A percentile compares a stretch with the other conserved stretches of the same genome.
phyloP scores from a whole-genome alignment of 2,329 filamentous ascomycete genomes.

The Colletotrichum sublineola region DNA sequence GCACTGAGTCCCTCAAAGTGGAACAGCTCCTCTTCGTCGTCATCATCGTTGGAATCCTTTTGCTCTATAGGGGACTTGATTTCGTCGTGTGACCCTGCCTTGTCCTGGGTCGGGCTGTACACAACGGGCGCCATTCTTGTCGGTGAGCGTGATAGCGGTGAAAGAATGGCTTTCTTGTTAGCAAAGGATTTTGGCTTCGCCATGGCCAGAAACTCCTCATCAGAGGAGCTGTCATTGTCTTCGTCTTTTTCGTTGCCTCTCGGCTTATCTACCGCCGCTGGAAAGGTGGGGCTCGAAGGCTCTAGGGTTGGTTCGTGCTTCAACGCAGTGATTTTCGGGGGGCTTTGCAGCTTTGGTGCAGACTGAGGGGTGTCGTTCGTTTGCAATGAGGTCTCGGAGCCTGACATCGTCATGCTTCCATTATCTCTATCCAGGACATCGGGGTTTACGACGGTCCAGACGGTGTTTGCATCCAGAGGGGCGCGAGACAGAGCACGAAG shows the following conservation, averaged over 20 bases:
- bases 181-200: conserved; percentile 51
- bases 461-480: conserved; percentile 64
- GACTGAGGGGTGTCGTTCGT: conserved; percentile 8
- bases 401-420: conserved; percentile 33
- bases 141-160: conserved; percentile 36
- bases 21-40: conserved; percentile 58
- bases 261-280: background rate
- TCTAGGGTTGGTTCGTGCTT: conserved; percentile 5
- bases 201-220: conserved; percentile 58
- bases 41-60: conserved; percentile 33
- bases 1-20: conserved; percentile 58
- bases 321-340: background rate
- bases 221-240: conserved; percentile 53
- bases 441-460: conserved; percentile 63
- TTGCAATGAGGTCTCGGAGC: conserved; percentile 34
- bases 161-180: conserved; percentile 46
- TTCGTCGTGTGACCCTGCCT: background rate
- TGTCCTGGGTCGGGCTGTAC: conserved; percentile 27
- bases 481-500: conserved; percentile 65
- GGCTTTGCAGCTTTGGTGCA: background rate
- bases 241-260: conserved; percentile 30
- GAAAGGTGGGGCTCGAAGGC: background rate
- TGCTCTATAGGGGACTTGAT: background rate
- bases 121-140: conserved; percentile 23
- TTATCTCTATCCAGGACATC: conserved; percentile 41